Conservation (phyloP, 2,329 filamentous ascomycete genomes). For the Gyromitra esculenta region DNA sequence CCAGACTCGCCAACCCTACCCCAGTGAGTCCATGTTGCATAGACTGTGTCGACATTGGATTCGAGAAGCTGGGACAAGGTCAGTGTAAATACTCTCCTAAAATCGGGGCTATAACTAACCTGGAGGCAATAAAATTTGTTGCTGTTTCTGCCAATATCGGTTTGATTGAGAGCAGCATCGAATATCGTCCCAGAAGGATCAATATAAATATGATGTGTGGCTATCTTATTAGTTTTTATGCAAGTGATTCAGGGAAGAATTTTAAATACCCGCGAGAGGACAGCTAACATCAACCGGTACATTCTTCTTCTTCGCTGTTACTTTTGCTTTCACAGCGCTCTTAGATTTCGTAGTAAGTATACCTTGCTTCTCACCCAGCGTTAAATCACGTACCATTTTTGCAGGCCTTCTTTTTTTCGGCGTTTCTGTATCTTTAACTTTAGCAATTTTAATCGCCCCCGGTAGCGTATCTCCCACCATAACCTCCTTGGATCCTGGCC, state of each 20-base stretch:
- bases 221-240: not conserved
- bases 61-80: slow-evolving; percentile 61
- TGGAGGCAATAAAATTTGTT: slow-evolving; percentile 74
- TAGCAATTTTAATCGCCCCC: not conserved
- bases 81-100: not conserved
- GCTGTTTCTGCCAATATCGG: slow-evolving; percentile 69
- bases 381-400: not conserved
- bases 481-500: not conserved
- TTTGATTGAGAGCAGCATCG: slow-evolving; percentile 82
- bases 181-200: slow-evolving; percentile 73
- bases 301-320: slow-evolving; percentile 49
- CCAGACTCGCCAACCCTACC: slow-evolving; percentile 76
- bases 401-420: not conserved
- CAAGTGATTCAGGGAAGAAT: not conserved
- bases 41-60: slow-evolving; percentile 59
- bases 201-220: slow-evolving; percentile 69
- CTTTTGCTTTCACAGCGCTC: slow-evolving; percentile 57
- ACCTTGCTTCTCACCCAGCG: not conserved
- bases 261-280: slow-evolving; percentile 48
- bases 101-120: not conserved
- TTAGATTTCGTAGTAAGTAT: slow-evolving; percentile 40
- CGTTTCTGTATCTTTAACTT: not conserved
- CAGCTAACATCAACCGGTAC: slow-evolving; percentile 55
- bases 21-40: slow-evolving; percentile 79
- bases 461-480: not conserved